Base-by-base conservation (phyloP, 352 stramenopile species). In the Blastocystis hominis region DNA sequence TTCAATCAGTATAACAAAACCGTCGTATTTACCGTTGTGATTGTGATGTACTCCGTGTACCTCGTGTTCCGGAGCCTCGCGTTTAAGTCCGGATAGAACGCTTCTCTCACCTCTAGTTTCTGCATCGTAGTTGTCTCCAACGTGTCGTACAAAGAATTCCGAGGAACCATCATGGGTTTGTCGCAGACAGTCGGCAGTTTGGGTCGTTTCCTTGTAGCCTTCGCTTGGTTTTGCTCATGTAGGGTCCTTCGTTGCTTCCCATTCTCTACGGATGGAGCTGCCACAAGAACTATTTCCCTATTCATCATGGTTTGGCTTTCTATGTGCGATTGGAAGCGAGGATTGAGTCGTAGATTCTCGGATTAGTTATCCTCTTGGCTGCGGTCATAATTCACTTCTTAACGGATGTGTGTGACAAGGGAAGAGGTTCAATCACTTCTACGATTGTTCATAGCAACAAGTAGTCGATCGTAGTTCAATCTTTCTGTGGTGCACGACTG, bases 71-170 rank as follows among this genome's bases (percentile, higher is more conserved):
- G 62, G 7, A 15, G 13, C 24, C 44, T 87, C 36, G n/a, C 53
- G 1, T 78, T 87, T 40, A 87, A 78, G 62, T 87, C 17, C 24
- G 3, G 10, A 36, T 46, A 3, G 10, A 30, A 24, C 3, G 30
- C 0, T 2, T 5, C 5, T 10, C 5, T 87, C 34, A 75, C n/a
- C 4, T 24, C 15, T 87, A 87, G 66, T 55, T 24, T 75, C 34
- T 77, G 13, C 54, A 87, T 87, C 53, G 77, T 87, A 4, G 13
- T 87, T 34, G 63, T 87, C 6, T 87, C 77, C 34, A 87, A 87
- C n/a, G 34, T 38, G 13, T 56, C 50, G 1, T 87, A 78, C 55
- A 78, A 75, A 38, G 66, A 87, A 17, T 87, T 87, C 46, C 62
- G 77, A 42, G 66, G 77, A 6, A 87, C 62, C 3, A 69, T 64